Base-by-base conservation (phyloP, 176 grass and related monocot species). In the Carex cristatella region DNA sequence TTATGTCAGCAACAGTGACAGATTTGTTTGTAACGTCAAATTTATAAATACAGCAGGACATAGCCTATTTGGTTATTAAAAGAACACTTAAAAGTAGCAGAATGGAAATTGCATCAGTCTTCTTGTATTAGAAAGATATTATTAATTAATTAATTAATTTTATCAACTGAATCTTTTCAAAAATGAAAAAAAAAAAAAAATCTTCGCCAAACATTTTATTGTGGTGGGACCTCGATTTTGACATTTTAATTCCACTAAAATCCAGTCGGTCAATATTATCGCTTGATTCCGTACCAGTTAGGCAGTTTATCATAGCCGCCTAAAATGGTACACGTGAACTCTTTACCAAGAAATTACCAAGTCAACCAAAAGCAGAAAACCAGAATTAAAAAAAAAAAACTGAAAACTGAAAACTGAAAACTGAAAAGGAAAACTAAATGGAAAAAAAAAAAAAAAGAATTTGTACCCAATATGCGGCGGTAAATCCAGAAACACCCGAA, bases 381-480 rank as follows among this genome's bases (percentile, higher is more conserved):
- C 15, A 35, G 7, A 70, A n/a, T 4, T 38, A 5, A 42, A 49
- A 44, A 65, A 54, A 37, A 37, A 37, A 37, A 37, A 37, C 2
- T 37, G 23, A 23, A 23, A 37, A 37, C 35, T 37, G 23, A 23
- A 23, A 37, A 37, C 35, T 3, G 38, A 40, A 40, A 40, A 40
- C 5, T 40, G 1, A 40, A 40, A 40, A 40, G 38, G 38, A 40
- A 40, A 40, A 40, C 38, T 60, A 14, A 10, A 38, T 53, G 7
- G 32, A 14, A 53, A 15, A 40, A 56, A 56, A 40, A 56, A 56
- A 32, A 79, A 4, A 23, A 10, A 30, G 7, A 32, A 85, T 28
- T 46, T 16, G 5, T 85, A 92, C 92, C 92, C 90, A 94, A 80
- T 94, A 94, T 10, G 92, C 92, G 12, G 90, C 90, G 27, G 92